Evolutionary conservation across 2,329 filamentous ascomycete genomes (phyloP).

Genomic region (Talaromyces sp.): DNA sequence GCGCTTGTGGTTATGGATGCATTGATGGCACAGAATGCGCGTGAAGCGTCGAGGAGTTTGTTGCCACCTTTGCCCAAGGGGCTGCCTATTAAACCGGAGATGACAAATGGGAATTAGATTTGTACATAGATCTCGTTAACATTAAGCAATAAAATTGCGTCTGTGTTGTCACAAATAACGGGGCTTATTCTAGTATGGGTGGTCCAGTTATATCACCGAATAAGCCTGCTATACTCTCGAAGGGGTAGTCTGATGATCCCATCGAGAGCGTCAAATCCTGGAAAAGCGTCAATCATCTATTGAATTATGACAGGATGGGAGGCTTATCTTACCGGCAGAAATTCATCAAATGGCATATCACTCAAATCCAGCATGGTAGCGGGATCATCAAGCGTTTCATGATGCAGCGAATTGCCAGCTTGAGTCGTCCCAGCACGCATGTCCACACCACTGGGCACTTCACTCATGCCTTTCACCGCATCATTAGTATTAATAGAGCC

Average conservation of each 20-base stretch:
- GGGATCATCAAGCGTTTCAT: neutral
- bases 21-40: conserved; percentile 72
- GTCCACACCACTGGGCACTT: neutral
- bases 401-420: neutral
- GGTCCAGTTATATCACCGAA: conserved; percentile 30
- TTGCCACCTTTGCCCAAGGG: conserved; percentile 42
- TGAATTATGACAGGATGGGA: neutral
- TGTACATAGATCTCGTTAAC: neutral
- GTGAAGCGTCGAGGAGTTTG: conserved; percentile 48
- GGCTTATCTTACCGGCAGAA: neutral
- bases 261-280: conserved; percentile 36
- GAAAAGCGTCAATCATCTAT: neutral
- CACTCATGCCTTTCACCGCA: neutral
- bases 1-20: conserved; percentile 83
- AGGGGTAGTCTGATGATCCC: conserved; percentile 37
- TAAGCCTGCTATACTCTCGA: conserved; percentile 34
- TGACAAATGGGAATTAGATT: conserved; percentile 5
- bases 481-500: neutral
- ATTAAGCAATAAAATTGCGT: neutral
- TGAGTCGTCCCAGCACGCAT: neutral
- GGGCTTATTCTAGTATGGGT: neutral
- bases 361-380: neutral
- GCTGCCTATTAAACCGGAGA: conserved; percentile 29
- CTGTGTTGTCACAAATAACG: no score
- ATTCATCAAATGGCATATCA: neutral